These are phyloP conservation scores for Talaromyces ruber DNA, from an alignment of 495 filamentous ascomycete genomes.

Conservation along the genomic window DNA sequence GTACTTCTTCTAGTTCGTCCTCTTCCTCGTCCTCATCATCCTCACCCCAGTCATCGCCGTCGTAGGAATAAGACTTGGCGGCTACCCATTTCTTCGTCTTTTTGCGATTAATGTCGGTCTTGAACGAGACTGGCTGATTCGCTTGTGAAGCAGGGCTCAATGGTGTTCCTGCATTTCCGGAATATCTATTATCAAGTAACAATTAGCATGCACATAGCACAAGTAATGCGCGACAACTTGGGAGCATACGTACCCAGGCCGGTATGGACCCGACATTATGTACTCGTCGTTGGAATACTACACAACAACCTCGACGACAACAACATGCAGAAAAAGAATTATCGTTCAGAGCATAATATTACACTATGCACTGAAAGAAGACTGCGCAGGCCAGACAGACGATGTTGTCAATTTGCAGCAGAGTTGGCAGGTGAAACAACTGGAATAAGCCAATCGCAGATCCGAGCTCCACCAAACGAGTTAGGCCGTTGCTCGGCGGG, in stretches of 20 bases:
- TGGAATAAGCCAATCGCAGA: not conserved
- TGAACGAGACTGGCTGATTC: constrained; percentile 48
- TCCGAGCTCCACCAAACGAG: not conserved
- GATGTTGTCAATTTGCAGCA: not conserved
- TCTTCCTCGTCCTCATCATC: constrained; percentile 71
- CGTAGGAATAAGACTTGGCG: constrained; percentile 79
- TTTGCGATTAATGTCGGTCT: constrained; percentile 76
- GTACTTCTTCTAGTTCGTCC: constrained; percentile 20
- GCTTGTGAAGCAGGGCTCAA: constrained; percentile 11
- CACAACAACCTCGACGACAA: not conserved
- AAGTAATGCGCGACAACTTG: not conserved
- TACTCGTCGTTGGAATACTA: not conserved
- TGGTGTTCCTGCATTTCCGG: constrained; percentile 7
- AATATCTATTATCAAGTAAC: not conserved
- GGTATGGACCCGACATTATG: constrained; percentile 4
- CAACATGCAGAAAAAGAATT: not conserved
- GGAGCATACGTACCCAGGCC: not conserved
- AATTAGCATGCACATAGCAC: not conserved
- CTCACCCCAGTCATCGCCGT: constrained; percentile 90
- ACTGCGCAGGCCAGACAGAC: not conserved
- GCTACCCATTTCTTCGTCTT: constrained; percentile 96
- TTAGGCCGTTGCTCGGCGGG: not conserved
- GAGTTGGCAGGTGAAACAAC: not conserved
- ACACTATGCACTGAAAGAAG: not conserved
- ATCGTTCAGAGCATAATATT: not conserved